Evolutionary conservation across 192 early-diverging fungal species (phyloP).

Genomic region (Chytriomyces hyalinus): DNA sequence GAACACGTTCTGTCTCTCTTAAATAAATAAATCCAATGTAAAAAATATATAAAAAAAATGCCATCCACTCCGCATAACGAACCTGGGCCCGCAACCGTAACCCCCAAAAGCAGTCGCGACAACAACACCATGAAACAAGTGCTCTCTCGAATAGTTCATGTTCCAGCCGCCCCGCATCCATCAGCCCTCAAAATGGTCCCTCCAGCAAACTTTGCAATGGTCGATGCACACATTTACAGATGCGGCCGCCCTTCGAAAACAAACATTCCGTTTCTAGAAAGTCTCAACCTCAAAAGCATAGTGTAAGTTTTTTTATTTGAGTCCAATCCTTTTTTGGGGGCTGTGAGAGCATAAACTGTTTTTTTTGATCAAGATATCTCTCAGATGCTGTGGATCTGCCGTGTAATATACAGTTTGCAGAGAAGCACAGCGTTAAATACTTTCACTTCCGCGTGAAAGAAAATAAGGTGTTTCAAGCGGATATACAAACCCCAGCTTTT

Average conservation of each 20-base stretch:
- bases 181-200: slow-evolving; percentile 65
- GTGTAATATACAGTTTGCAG: slow-evolving; percentile 85
- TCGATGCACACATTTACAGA: slow-evolving; percentile 90
- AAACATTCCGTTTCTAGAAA: slow-evolving; percentile 87
- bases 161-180: slow-evolving; percentile 17
- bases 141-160: slow-evolving; percentile 2
- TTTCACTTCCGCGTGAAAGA: slow-evolving; percentile 90
- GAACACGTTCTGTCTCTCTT: too few relatives aligned
- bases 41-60: too few relatives aligned
- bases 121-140: background rate
- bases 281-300: slow-evolving; percentile 84
- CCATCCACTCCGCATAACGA: too few relatives aligned
- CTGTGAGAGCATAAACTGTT: background rate
- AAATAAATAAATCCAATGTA: too few relatives aligned
- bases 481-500: too few relatives aligned
- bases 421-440: slow-evolving; percentile 77
- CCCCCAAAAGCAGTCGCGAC: too few relatives aligned
- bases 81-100: too few relatives aligned
- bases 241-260: slow-evolving; percentile 93
- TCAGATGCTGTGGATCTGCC: slow-evolving; percentile 90
- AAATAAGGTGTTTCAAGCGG: slow-evolving; percentile 75
- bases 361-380: slow-evolving; percentile 66
- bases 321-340: slow-evolving; percentile 6
- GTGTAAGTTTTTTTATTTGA: slow-evolving; percentile 59
- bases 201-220: slow-evolving; percentile 96